These are phyloP conservation scores for Verruconis gallopava DNA, from an alignment of 2,329 filamentous ascomycete genomes.

Conservation along the genomic window DNA sequence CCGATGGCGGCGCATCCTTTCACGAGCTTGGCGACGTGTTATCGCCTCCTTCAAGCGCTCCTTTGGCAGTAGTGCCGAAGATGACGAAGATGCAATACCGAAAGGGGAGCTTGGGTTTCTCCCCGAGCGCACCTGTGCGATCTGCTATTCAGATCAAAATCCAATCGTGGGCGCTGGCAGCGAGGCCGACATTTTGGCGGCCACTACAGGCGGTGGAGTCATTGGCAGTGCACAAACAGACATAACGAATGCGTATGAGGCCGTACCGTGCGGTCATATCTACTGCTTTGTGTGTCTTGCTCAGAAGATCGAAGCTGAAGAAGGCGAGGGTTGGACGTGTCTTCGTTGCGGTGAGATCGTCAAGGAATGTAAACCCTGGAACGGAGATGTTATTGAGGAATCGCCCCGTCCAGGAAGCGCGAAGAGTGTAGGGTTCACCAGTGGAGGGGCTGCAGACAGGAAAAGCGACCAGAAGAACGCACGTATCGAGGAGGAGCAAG, in stretches of 20 bases:
- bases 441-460: neutral
- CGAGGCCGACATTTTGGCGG: conserved; percentile 64
- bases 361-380: conserved; percentile 82
- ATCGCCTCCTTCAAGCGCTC: conserved; percentile 4
- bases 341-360: conserved; percentile 75
- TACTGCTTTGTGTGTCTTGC: conserved; percentile 97
- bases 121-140: conserved; percentile 87
- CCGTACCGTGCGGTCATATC: conserved; percentile 75
- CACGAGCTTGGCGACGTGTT: conserved; percentile 63
- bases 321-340: conserved; percentile 89
- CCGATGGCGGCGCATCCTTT: conserved; percentile 84
- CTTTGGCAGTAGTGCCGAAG: conserved; percentile 35
- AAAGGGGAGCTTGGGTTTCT: conserved; percentile 72
- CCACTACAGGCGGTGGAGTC: conserved; percentile 56
- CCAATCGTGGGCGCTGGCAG: conserved; percentile 41
- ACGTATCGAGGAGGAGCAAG: neutral
- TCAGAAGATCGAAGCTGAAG: conserved; percentile 76
- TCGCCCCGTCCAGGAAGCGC: conserved; percentile 12
- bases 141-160: conserved; percentile 93
- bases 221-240: conserved; percentile 83
- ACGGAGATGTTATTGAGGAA: conserved; percentile 67
- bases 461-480: neutral
- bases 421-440: conserved; percentile 13
- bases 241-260: conserved; percentile 91
- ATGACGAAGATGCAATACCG: conserved; percentile 33